Conservation (phyloP, 179 eudicot species). For the Sideroxylon spinosum region DNA sequence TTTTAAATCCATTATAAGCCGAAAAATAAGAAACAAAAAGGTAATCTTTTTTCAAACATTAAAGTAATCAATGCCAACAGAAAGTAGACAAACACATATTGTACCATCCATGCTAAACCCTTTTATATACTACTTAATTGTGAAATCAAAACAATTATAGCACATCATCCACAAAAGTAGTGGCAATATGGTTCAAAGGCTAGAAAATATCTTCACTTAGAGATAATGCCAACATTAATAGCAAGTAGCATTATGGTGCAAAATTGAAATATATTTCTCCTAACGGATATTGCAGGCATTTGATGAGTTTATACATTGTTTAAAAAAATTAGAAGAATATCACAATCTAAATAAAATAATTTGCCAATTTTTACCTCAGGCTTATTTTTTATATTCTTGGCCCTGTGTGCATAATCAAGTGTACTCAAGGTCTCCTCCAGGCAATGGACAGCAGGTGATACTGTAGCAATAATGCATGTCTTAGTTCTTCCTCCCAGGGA, state of each 20-base stretch:
- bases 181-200: background rate
- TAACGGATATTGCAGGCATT: background rate
- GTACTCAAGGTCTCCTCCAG: conserved; percentile 95
- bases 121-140: background rate
- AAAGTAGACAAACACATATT: conserved; percentile 9
- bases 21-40: background rate
- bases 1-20: background rate
- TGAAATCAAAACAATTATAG: background rate
- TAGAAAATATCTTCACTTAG: background rate
- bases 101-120: background rate
- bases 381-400: conserved; percentile 84
- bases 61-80: too few species aligned
- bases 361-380: conserved; percentile 58
- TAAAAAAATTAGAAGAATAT: background rate
- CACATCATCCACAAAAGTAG: background rate
- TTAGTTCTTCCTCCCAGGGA: conserved; percentile 98
- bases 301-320: background rate
- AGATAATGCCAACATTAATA: conserved; percentile 3
- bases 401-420: conserved; percentile 94
- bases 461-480: conserved; percentile 97
- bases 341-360: background rate
- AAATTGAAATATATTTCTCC: too few species aligned
- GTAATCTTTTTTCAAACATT: background rate
- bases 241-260: background rate
- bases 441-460: conserved; percentile 98